Evolutionary conservation across 257 asterid genomes (phyloP).

Genomic region (Solanum etuberosum): DNA sequence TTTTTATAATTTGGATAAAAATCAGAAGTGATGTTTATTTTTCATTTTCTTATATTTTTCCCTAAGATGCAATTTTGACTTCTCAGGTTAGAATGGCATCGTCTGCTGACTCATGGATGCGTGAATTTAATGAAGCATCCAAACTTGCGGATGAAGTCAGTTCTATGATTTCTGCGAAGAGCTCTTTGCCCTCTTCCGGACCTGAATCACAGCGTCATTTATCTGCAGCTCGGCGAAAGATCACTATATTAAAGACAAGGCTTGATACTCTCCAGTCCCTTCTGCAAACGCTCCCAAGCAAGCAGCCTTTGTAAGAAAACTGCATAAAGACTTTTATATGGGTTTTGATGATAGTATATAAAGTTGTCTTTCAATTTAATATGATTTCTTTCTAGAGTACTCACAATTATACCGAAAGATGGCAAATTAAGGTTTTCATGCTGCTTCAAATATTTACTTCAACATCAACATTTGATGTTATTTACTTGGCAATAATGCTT

Average conservation of each 20-base stretch:
- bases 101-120: slow-evolving; percentile 13
- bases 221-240: slow-evolving; percentile 11
- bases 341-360: not conserved
- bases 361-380: not conserved
- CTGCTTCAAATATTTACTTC: not conserved
- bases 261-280: slow-evolving; percentile 15
- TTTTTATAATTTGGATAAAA: not conserved
- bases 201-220: slow-evolving; percentile 10
- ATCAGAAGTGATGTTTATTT: not conserved
- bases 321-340: not conserved
- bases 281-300: slow-evolving; percentile 9
- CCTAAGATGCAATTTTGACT: not conserved
- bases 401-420: not conserved
- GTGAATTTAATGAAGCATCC: slow-evolving; percentile 9
- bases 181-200: slow-evolving; percentile 4
- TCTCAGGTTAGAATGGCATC: slow-evolving; percentile 9
- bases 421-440: not conserved
- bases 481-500: not conserved
- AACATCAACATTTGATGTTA: not conserved
- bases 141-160: slow-evolving; percentile 12
- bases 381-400: not conserved
- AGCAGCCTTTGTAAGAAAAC: slow-evolving; percentile 4
- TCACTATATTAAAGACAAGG: slow-evolving; percentile 11
- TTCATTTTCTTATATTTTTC: not conserved
- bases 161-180: slow-evolving; percentile 3